phyloP scores from a whole-genome alignment of 495 filamentous ascomycete species.

The Acidomyces sp. region DNA sequence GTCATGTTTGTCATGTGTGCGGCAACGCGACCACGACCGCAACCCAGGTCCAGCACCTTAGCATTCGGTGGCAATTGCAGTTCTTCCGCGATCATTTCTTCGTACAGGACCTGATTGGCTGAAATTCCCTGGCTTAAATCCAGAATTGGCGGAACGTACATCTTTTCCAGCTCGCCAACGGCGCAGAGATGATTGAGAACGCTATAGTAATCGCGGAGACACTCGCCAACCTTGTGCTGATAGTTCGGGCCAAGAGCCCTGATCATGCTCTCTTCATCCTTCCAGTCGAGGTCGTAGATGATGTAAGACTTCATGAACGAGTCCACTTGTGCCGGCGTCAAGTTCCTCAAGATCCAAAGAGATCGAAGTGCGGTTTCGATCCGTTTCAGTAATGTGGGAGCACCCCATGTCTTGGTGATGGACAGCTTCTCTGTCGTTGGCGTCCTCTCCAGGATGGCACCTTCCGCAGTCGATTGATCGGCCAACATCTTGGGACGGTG shows the following conservation, averaged over 20 bases:
- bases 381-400: conserved; percentile 5
- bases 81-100: conserved; percentile 42
- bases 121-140: conserved; percentile 39
- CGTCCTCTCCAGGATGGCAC: too few species aligned
- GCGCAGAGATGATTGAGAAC: conserved; percentile 53
- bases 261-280: conserved; percentile 44
- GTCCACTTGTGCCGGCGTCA: conserved; percentile 46
- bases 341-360: conserved; percentile 31
- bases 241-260: conserved; percentile 45
- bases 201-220: conserved; percentile 47
- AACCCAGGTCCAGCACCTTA: conserved; percentile 46
- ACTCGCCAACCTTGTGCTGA: conserved; percentile 45
- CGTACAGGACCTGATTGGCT: conserved; percentile 43
- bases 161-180: conserved; percentile 54
- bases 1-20: conserved; percentile 46
- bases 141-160: conserved; percentile 55
- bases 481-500: neutral
- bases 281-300: conserved; percentile 55
- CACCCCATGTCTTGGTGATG: neutral
- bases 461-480: too few species aligned
- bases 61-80: conserved; percentile 40
- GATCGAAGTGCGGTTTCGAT: conserved; percentile 8
- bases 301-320: conserved; percentile 55
- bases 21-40: conserved; percentile 47
- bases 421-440: neutral